phyloP scores from a whole-genome alignment of 2,329 filamentous ascomycete species.

The Aspergillus ruber region DNA sequence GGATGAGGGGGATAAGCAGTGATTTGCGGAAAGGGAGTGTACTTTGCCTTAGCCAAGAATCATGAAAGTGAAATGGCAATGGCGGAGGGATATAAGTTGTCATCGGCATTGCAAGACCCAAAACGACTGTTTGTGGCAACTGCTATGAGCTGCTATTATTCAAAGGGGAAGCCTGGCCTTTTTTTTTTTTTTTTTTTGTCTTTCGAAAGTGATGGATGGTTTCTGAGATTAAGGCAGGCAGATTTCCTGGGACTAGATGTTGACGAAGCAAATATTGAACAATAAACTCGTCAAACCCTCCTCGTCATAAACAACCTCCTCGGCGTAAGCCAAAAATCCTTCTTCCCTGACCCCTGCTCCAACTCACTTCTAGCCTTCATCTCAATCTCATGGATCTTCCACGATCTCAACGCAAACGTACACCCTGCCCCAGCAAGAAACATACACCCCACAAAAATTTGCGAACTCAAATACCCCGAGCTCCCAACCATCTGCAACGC shows the following conservation, averaged over 20 bases:
- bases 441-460: conserved; percentile 56
- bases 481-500: conserved; percentile 51
- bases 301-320: neutral
- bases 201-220: conserved; percentile 3
- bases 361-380: neutral
- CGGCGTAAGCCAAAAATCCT: neutral
- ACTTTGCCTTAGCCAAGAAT: conserved; percentile 1
- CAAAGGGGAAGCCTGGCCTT: too few species aligned
- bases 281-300: too few species aligned
- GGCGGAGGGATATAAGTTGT: conserved; percentile 3
- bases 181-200: too few species aligned
- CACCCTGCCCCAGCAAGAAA: conserved; percentile 52
- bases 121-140: conserved; percentile 1
- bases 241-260: too few species aligned
- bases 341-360: conserved; percentile 2
- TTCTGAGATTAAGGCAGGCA: too few species aligned
- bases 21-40: too few species aligned
- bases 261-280: too few species aligned
- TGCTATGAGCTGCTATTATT: too few species aligned
- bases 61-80: conserved; percentile 2
- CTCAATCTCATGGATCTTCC: conserved; percentile 33
- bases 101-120: conserved; percentile 3
- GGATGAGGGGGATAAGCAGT: too few species aligned
- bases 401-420: conserved; percentile 35
- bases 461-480: conserved; percentile 33